Evolutionary conservation across 2,329 filamentous ascomycete species (phyloP), one percentile per base, ranked within the genome.

Genomic region (Penicillium polonicum): DNA sequence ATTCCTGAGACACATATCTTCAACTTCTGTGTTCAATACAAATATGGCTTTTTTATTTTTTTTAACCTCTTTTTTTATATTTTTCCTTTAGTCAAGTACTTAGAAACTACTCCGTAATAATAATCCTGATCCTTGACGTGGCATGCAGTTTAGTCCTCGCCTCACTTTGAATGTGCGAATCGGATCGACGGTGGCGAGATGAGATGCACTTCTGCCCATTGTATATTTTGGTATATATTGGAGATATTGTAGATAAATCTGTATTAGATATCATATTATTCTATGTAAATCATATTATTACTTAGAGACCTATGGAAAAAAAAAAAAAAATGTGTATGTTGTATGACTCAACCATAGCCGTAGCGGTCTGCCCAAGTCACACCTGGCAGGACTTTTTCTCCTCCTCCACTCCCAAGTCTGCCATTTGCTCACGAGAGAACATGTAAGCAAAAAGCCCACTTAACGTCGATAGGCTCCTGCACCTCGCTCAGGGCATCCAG

Each of bases 1-100:
- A 42, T 41, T 58, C 44, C 58, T 60, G 57, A 60, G 62, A 59
- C 60, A 66, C 58, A 67, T 65, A 65, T 59, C 38, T 49, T 48
- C 38, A 48, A 38, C 35, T 56, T 56, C 39, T 61, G 61, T 62
- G 59, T 60, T 57, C 52, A 60, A 65, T 64, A 60, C 46, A 57
- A 48, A 45, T 59, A 45, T 52, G 38, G 49, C 46, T 48, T 45
- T 58, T 48, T 48, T 56, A 45, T 55, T 50, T 53, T n/a, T 50
- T 42, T 42, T 9, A 29, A 12, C 2, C 15, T 15, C 9, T 13
- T 49, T 27, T 12, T 25, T 27, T 27, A 23, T 27, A 8, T 12
- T 13, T 19, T 27, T 21, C 38, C 17, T 49, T 13, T 33, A 33
- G 12, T 15, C 12, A 33, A 33, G 12, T 5, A 15, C 5, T 33